Evolutionary conservation across 192 early-diverging fungal species (phyloP).

Genomic region (Phlyctochytrium arcticum): DNA sequence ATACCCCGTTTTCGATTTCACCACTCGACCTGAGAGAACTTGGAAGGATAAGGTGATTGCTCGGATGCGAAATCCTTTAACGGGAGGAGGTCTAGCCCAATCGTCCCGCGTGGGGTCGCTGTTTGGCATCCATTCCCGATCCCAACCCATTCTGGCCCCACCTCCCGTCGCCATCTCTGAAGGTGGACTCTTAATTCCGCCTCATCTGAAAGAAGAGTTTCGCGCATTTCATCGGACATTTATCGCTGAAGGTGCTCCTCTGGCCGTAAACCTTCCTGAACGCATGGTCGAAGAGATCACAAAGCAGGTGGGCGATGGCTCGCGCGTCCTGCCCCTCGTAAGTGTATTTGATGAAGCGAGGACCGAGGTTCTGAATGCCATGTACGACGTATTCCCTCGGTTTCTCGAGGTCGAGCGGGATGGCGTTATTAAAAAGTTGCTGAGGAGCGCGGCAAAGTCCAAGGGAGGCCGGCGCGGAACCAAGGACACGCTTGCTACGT

Average conservation of each 20-base stretch:
- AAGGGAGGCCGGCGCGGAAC: too few relatives aligned
- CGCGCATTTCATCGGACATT: slow-evolving; percentile 20
- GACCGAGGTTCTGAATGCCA: slow-evolving; percentile 18
- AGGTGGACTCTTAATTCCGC: slow-evolving; percentile 14
- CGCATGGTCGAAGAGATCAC: slow-evolving; percentile 20
- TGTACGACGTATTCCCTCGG: slow-evolving; percentile 22
- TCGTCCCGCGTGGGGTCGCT: neutral
- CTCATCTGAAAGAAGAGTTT: slow-evolving; percentile 12
- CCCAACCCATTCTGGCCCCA: slow-evolving; percentile 1
- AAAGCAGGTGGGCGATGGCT: slow-evolving; percentile 12
- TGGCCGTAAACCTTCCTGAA: slow-evolving; percentile 14
- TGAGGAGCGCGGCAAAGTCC: neutral
- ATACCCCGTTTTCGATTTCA: slow-evolving; percentile 25
- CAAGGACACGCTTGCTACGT: too few relatives aligned
- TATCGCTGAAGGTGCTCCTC: slow-evolving; percentile 12
- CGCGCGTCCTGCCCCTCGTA: slow-evolving; percentile 12
- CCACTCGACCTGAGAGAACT: neutral
- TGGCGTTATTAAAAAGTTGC: slow-evolving; percentile 12
- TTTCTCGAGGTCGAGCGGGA: slow-evolving; percentile 20
- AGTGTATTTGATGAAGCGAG: slow-evolving; percentile 28
- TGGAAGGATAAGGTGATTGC: neutral
- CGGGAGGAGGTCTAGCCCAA: neutral
- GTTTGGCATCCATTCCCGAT: slow-evolving; percentile 10
- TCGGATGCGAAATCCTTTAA: neutral
- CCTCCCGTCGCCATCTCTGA: slow-evolving; percentile 11